Conservation (phyloP, 192 early-diverging fungal species). For the Coemansia sp. region DNA sequence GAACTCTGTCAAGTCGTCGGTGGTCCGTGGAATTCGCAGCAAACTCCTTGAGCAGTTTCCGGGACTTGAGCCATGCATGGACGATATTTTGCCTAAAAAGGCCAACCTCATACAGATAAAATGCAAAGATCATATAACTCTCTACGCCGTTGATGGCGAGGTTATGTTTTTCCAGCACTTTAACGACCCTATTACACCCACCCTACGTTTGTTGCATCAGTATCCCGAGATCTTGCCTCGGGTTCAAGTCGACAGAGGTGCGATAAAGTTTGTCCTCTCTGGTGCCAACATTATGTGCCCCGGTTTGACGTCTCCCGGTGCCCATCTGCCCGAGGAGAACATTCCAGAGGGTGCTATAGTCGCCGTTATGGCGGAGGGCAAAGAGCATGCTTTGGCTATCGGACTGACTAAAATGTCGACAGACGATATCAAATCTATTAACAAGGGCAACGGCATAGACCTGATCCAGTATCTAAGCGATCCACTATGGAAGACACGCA, state of each 20-base stretch:
- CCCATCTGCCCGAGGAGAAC: conserved; percentile 72
- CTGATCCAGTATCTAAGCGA: conserved; percentile 90
- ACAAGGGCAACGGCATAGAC: conserved; percentile 92
- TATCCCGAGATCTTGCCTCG: conserved; percentile 92
- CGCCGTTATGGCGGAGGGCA: conserved; percentile 93
- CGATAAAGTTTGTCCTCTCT: conserved; percentile 96
- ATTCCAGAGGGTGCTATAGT: conserved; percentile 77
- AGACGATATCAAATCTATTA: conserved; percentile 86
- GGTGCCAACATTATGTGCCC: conserved; percentile 99
- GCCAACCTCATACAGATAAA: conserved; percentile 84
- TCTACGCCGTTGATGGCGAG: conserved; percentile 82
- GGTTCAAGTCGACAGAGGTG: conserved; percentile 94
- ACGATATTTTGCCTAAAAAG: conserved; percentile 98
- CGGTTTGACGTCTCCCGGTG: conserved; percentile 94
- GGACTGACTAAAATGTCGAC: conserved; percentile 85
- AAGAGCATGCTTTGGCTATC: conserved; percentile 91
- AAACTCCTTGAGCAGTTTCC: conserved; percentile 91
- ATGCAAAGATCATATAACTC: conserved; percentile 87
- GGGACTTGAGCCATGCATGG: conserved; percentile 79
- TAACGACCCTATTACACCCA: conserved; percentile 90
- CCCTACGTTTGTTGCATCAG: conserved; percentile 85
- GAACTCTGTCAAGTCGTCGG: conserved; percentile 90
- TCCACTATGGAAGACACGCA: conserved; percentile 70
- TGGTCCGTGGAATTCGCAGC: conserved; percentile 80
- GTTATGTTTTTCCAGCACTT: conserved; percentile 96